A percentile compares a stretch with the other conserved stretches of the same genome.
These are phyloP conservation scores for Endoconidiophora polonica DNA, from an alignment of 2,329 filamentous ascomycete species.

Conservation along the genomic window DNA sequence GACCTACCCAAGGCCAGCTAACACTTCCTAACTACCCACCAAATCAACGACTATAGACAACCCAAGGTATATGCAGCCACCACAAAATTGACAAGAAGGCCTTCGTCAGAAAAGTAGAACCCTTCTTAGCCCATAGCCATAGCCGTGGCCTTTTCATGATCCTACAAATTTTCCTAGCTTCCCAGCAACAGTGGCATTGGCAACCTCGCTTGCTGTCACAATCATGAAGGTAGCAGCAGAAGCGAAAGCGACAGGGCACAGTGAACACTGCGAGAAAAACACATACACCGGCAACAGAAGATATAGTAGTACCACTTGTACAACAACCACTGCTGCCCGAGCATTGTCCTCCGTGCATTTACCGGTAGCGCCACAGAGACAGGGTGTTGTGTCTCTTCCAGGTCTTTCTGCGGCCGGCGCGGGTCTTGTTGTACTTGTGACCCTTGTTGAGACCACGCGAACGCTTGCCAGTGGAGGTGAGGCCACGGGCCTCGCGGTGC, in stretches of 20 bases:
- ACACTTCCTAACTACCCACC: constrained; percentile 1
- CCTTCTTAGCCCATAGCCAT: constrained; percentile 13
- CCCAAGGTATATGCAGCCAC: not conserved
- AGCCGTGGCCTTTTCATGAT: constrained; percentile 12
- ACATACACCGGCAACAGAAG: constrained; percentile 5
- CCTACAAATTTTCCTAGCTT: constrained; percentile 11
- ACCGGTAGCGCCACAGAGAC: constrained; percentile 96
- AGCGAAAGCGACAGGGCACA: constrained; percentile 7
- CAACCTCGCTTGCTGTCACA: no score
- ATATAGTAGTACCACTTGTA: not conserved
- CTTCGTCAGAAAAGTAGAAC: constrained; percentile 12
- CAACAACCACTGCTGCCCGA: not conserved
- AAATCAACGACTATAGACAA: constrained; percentile 1
- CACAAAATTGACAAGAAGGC: not conserved
- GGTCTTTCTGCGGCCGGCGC: constrained; percentile 94
- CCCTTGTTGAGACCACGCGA: constrained; percentile 99
- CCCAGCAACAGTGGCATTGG: constrained; percentile 1
- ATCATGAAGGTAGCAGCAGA: constrained; percentile 3
- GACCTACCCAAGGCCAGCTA: not conserved
- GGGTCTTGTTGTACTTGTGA: constrained; percentile 98
- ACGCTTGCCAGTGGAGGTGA: constrained; percentile 98
- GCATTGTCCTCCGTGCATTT: constrained; percentile 22
- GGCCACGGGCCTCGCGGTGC: constrained; percentile 96
- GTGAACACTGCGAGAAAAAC: constrained; percentile 10
- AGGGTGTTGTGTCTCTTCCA: constrained; percentile 99